Percentiles rank a stretch among this genome's conserved stretches.
Conservation (phyloP, 129 eudicot species). For the Logfia minima region DNA sequence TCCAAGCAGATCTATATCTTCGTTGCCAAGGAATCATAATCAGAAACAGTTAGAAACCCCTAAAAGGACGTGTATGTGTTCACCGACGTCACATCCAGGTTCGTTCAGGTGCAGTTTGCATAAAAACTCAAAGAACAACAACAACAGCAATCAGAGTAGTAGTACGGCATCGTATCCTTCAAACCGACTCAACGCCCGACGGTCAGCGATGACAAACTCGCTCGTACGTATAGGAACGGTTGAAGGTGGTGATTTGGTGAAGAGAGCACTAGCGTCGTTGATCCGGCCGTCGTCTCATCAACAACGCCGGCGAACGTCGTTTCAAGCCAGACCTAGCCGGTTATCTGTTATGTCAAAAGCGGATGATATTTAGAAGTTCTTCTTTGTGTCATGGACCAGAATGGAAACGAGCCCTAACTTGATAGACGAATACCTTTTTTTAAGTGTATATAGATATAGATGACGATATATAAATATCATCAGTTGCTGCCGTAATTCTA, state of each 20-base stretch:
- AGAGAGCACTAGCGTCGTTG: constrained; percentile 75
- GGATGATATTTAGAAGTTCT: constrained; percentile 19
- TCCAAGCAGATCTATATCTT: constrained; percentile 55
- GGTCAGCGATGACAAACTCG: constrained; percentile 94
- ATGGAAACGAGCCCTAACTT: constrained; percentile 34
- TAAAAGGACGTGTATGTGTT: constrained; percentile 83
- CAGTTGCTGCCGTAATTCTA: constrained; percentile 28
- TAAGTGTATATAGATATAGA: constrained; percentile 31
- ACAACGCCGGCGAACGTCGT: constrained; percentile 64
- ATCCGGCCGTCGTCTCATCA: constrained; percentile 87
- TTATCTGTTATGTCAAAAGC: constrained; percentile 69
- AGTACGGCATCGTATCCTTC: constrained; percentile 49
- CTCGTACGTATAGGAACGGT: constrained; percentile 83
- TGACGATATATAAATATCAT: constrained; percentile 18
- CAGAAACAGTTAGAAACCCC: constrained; percentile 42
- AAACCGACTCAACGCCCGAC: constrained; percentile 58
- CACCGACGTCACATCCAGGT: constrained; percentile 93
- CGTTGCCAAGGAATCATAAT: constrained; percentile 32
- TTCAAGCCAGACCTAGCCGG: constrained; percentile 70
- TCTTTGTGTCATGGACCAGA: constrained; percentile 8
- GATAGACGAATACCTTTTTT: constrained; percentile 17
- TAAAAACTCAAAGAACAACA: constrained; percentile 33
- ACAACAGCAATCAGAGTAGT: neutral
- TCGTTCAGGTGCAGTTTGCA: constrained; percentile 83
- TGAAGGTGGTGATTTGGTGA: constrained; percentile 83